Evolutionary conservation across 2,329 filamentous ascomycete genomes (phyloP).

Genomic region (Fonsecaea pugnacius): DNA sequence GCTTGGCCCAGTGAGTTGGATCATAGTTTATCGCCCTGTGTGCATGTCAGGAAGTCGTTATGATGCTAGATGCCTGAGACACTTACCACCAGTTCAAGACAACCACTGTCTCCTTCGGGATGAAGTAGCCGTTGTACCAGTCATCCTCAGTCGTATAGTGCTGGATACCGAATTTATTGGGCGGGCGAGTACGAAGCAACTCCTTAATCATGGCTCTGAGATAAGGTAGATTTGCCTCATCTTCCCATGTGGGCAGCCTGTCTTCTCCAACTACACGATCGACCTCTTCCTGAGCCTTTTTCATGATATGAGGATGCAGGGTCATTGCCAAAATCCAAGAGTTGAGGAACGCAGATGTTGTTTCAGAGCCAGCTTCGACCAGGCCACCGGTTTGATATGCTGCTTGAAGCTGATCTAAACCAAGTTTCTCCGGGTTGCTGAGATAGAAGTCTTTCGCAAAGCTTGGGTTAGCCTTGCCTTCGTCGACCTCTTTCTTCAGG

Average conservation of each 20-base stretch:
- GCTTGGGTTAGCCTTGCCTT: conserved; percentile 25
- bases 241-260: conserved; percentile 56
- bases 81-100: conserved; percentile 54
- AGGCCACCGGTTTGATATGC: conserved; percentile 32
- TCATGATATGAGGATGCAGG: conserved; percentile 52
- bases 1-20: conserved; percentile 30
- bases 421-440: conserved; percentile 28
- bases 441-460: conserved; percentile 33
- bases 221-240: conserved; percentile 58
- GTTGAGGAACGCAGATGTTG: conserved; percentile 35
- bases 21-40: conserved; percentile 37
- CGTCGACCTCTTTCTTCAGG: conserved; percentile 30
- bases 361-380: conserved; percentile 39
- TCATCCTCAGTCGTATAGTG: conserved; percentile 37
- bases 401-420: conserved; percentile 27
- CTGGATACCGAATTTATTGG: conserved; percentile 49
- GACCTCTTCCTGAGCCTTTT: conserved; percentile 54
- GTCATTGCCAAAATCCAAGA: conserved; percentile 37
- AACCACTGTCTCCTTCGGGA: conserved; percentile 37
- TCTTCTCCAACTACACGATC: conserved; percentile 56
- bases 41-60: conserved; percentile 1
- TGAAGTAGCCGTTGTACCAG: conserved; percentile 34
- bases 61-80: neutral
- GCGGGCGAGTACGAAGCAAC: conserved; percentile 46
- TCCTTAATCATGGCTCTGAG: conserved; percentile 49